Evolutionary conservation across 768 basidiomycete species (phyloP).

Genomic region (Trametes villosa): DNA sequence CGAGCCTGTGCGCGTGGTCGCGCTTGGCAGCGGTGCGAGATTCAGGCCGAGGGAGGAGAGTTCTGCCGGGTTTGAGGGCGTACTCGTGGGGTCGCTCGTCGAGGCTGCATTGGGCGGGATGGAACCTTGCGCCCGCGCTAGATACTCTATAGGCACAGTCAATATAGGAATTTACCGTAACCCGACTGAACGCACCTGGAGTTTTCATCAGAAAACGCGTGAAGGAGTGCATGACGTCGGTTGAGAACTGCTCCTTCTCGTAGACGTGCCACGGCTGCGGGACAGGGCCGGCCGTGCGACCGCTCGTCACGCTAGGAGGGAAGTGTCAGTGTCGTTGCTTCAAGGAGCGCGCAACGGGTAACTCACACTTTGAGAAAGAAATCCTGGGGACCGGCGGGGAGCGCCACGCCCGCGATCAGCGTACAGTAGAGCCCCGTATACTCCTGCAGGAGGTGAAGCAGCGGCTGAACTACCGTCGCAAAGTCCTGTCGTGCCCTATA

Average conservation of each 20-base stretch:
- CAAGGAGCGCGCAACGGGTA: too few relatives aligned
- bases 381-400: neutral
- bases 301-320: neutral
- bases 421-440: neutral
- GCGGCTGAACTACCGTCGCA: neutral
- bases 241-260: neutral
- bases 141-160: too few relatives aligned
- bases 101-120: too few relatives aligned
- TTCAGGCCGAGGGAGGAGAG: too few relatives aligned
- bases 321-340: too few relatives aligned
- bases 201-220: conserved; percentile 1
- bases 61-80: too few relatives aligned
- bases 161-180: too few relatives aligned
- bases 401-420: neutral
- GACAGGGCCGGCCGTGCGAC: neutral
- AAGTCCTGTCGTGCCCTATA: neutral
- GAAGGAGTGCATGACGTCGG: neutral
- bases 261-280: neutral
- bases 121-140: too few relatives aligned
- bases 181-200: neutral
- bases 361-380: too few relatives aligned
- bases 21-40: too few relatives aligned
- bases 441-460: neutral
- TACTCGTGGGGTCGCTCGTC: too few relatives aligned
- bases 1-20: too few relatives aligned